phyloP scores from a whole-genome alignment of 179 eudicot species.

The Vitellaria paradoxa region DNA sequence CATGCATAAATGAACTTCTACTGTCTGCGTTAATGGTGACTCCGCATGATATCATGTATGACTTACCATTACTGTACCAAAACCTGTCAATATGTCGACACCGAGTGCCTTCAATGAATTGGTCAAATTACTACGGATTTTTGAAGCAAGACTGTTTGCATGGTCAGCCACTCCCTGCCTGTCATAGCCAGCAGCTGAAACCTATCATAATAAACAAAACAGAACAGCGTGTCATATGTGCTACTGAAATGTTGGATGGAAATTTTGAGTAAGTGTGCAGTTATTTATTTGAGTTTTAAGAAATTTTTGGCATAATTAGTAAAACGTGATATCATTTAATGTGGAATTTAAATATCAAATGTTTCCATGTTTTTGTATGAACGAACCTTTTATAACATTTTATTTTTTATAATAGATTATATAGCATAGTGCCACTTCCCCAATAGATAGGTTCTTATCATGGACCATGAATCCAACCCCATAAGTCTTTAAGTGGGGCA shows the following conservation, averaged over 20 bases:
- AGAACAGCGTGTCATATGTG: not conserved
- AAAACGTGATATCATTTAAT: not conserved
- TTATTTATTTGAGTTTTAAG: not conserved
- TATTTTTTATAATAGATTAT: not conserved
- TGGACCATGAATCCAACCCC: too few relatives aligned
- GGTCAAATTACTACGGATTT: conserved; percentile 73
- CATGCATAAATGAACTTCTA: too few relatives aligned
- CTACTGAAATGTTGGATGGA: not conserved
- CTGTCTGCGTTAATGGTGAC: not conserved
- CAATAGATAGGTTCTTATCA: not conserved
- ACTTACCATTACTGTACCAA: conserved; percentile 76
- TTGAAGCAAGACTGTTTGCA: conserved; percentile 86
- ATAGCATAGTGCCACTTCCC: not conserved
- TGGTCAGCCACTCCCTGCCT: conserved; percentile 90
- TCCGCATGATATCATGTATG: not conserved
- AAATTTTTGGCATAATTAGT: not conserved
- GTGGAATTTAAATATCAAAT: not conserved
- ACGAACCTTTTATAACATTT: not conserved
- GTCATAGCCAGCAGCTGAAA: conserved; percentile 80
- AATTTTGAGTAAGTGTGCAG: not conserved
- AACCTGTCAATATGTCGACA: conserved; percentile 86
- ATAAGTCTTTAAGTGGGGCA: not conserved
- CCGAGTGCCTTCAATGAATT: conserved; percentile 84
- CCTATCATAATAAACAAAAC: conserved; percentile 37
- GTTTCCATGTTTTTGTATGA: not conserved